A percentile compares a stretch with the other conserved stretches of the same genome.
Conservation (phyloP, 2,329 filamentous ascomycete genomes). For the Fusarium nisikadoi region DNA sequence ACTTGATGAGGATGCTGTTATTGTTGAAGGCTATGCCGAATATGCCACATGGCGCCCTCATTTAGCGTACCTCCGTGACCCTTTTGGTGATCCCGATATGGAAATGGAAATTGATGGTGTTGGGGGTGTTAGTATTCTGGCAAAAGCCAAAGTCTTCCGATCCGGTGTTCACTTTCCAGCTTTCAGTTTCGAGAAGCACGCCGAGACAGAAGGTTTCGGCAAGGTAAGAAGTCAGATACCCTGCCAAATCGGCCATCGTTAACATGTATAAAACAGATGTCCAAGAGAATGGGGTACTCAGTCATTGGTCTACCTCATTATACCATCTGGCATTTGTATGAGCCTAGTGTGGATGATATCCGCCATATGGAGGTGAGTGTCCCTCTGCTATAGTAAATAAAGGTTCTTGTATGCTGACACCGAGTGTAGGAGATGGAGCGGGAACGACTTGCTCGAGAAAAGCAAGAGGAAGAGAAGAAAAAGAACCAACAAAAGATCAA, state of each 20-base stretch:
- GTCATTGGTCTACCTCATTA: conserved; percentile 97
- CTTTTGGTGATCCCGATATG: conserved; percentile 97
- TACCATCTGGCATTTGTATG: conserved; percentile 99
- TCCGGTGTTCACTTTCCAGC: conserved; percentile 97
- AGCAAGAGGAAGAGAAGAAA: conserved; percentile 74
- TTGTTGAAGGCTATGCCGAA: conserved; percentile 98
- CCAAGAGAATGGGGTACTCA: conserved; percentile 93
- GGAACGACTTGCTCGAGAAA: conserved; percentile 81
- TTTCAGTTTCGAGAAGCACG: conserved; percentile 98
- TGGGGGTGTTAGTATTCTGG: conserved; percentile 95
- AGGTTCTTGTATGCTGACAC: conserved; percentile 17
- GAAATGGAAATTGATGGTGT: conserved; percentile 99
- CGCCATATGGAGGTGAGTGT: conserved; percentile 86
- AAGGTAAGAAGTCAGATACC: conserved; percentile 71
- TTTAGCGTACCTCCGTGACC: conserved; percentile 94
- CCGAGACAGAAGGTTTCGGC: conserved; percentile 97
- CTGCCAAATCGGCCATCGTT: neutral
- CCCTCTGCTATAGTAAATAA: neutral
- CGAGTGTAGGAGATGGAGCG: conserved; percentile 84
- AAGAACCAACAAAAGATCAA: conserved; percentile 79
- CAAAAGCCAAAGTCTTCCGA: conserved; percentile 95
- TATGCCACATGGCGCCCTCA: conserved; percentile 99
- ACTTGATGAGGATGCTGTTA: conserved; percentile 96
- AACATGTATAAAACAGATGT: conserved; percentile 73
- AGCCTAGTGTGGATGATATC: conserved; percentile 97